A percentile compares a stretch with the other conserved stretches of the same genome.
phyloP scores from a whole-genome alignment of 208 protist genomes.

The Trypanosoma lewisi region DNA sequence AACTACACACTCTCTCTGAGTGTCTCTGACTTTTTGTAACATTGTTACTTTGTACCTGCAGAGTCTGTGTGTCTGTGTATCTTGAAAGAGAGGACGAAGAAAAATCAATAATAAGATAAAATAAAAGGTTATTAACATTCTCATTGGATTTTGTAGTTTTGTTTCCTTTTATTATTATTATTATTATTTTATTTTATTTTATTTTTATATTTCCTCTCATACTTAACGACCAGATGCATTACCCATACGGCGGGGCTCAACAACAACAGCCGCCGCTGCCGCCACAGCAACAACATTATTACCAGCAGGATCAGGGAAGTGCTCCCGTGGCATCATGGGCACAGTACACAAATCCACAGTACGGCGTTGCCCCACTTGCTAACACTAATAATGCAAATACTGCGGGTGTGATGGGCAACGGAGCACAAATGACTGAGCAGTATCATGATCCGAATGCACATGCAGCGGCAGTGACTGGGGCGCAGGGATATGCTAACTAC shows the following conservation, averaged over 20 bases:
- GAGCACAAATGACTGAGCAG: neutral
- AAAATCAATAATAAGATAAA: neutral
- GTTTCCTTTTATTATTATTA: no score
- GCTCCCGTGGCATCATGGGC: neutral
- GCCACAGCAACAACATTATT: neutral
- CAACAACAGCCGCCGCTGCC: neutral
- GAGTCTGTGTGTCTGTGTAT: no score
- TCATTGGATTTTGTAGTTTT: no score
- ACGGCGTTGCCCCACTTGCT: neutral
- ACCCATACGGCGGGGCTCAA: slow-evolving; percentile 16
- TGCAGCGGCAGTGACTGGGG: neutral
- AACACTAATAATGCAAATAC: neutral
- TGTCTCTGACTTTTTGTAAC: no score
- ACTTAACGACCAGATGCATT: slow-evolving; percentile 5
- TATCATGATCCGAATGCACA: neutral
- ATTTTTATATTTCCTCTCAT: neutral
- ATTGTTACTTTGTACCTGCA: no score
- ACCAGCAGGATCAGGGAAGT: slow-evolving; percentile 7
- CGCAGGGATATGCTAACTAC: slow-evolving; percentile 11
- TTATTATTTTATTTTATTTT: slow-evolving; percentile 19
- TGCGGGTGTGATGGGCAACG: neutral
- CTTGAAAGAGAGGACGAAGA: no score
- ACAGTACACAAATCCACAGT: slow-evolving; percentile 1
- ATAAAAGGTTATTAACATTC: neutral
- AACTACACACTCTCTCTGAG: no score